Conservation (phyloP, 2,329 filamentous ascomycete genomes). For the Ophiostoma tasmaniense region DNA sequence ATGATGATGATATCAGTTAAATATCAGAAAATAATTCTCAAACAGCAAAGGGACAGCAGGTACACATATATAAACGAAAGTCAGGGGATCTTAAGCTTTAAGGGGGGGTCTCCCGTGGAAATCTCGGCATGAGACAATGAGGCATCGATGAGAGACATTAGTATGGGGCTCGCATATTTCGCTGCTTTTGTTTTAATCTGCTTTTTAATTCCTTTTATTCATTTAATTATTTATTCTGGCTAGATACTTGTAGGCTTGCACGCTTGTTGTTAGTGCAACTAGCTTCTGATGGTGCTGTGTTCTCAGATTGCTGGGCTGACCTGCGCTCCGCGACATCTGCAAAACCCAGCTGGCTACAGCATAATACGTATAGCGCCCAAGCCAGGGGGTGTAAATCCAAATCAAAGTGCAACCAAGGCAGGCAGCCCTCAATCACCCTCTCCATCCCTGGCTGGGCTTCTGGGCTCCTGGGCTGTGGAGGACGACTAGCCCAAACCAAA, state of each 20-base stretch:
- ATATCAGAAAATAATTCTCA: neutral
- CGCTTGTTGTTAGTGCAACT: neutral
- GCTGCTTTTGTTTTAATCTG: neutral
- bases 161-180: neutral
- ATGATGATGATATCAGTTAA: neutral
- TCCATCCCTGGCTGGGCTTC: slow-evolving; percentile 1
- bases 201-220: neutral
- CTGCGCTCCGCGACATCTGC: neutral
- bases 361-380: neutral
- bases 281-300: neutral
- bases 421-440: neutral
- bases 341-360: neutral
- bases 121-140: slow-evolving; percentile 3
- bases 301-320: neutral
- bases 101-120: neutral
- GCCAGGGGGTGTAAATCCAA: neutral
- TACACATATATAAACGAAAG: neutral
- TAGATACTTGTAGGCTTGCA: neutral
- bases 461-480: neutral
- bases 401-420: neutral
- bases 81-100: neutral
- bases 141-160: neutral
- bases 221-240: too few relatives aligned
- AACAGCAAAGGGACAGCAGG: neutral
- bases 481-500: slow-evolving; percentile 7